Evolutionary conservation across 2,329 filamentous ascomycete genomes (phyloP).

Genomic region (Aspergillus udagawae): DNA sequence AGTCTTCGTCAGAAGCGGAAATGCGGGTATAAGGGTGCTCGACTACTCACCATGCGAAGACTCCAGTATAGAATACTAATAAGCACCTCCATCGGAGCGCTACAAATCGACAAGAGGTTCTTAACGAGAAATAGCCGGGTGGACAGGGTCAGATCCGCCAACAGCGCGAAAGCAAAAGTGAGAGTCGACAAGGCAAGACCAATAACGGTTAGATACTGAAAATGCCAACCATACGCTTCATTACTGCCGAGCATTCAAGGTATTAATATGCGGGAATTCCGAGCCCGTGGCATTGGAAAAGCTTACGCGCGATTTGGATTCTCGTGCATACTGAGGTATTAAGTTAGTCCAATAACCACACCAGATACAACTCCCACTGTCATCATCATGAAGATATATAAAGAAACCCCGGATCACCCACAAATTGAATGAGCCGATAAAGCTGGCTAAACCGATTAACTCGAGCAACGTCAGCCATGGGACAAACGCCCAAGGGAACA

Average conservation of each 20-base stretch:
- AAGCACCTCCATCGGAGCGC: conserved; percentile 57
- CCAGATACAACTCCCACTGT: not conserved
- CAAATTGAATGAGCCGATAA: conserved; percentile 44
- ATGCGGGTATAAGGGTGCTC: too few species aligned
- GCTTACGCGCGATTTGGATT: conserved; percentile 42
- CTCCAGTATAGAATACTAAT: conserved; percentile 61
- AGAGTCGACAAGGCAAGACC: conserved; percentile 53
- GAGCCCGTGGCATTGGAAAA: not conserved
- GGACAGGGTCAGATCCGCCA: conserved; percentile 54
- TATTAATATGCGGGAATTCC: conserved; percentile 5
- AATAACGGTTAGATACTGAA: conserved; percentile 63
- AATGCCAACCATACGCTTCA: conserved; percentile 61
- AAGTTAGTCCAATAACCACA: conserved; percentile 3
- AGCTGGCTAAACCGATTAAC: conserved; percentile 40
- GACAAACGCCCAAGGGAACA: conserved; percentile 1
- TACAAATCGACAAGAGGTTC: conserved; percentile 55
- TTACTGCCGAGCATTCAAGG: conserved; percentile 38
- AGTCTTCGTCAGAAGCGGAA: conserved; percentile 2
- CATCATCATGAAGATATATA: not conserved
- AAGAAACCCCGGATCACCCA: conserved; percentile 18
- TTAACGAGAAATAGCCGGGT: conserved; percentile 52
- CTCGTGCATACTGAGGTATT: conserved; percentile 33
- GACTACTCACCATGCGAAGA: conserved; percentile 44
- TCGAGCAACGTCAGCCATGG: conserved; percentile 22
- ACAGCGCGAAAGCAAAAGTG: conserved; percentile 51